Percentiles rank a stretch among this genome's conserved stretches.
Conservation (phyloP, 1,284 basidiomycete genomes). For the Tetrapyrgos nigripes region DNA sequence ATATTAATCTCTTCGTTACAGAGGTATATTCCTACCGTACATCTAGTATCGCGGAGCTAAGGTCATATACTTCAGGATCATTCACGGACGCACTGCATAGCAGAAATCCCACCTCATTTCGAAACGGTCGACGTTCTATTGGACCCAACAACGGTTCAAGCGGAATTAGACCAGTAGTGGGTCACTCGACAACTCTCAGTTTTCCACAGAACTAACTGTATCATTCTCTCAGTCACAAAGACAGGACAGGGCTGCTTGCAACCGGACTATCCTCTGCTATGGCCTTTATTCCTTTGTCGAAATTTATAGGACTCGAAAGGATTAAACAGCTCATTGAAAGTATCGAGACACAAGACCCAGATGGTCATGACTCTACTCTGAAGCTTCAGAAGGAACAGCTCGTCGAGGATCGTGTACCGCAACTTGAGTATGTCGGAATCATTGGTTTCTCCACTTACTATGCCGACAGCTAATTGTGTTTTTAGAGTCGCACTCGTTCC, state of each 20-base stretch:
- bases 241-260: not conserved
- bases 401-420: not conserved
- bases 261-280: not conserved
- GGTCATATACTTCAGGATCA: conserved; percentile 3
- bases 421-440: not conserved
- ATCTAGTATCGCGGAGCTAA: not conserved
- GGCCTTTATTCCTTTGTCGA: not conserved
- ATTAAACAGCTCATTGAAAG: not conserved
- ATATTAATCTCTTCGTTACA: not conserved
- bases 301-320: not conserved
- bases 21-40: not conserved
- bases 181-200: not conserved
- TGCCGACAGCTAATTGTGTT: not conserved
- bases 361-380: not conserved
- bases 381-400: not conserved
- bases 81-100: not conserved
- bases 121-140: conserved; percentile 6
- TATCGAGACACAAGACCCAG: not conserved
- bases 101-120: conserved; percentile 1
- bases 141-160: not conserved
- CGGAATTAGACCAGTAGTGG: not conserved
- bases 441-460: not conserved
- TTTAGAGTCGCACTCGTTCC: not conserved
- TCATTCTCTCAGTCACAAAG: not conserved
- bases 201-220: not conserved